Conservation (phyloP, 441 rosid genomes). For the Viola pubescens region DNA sequence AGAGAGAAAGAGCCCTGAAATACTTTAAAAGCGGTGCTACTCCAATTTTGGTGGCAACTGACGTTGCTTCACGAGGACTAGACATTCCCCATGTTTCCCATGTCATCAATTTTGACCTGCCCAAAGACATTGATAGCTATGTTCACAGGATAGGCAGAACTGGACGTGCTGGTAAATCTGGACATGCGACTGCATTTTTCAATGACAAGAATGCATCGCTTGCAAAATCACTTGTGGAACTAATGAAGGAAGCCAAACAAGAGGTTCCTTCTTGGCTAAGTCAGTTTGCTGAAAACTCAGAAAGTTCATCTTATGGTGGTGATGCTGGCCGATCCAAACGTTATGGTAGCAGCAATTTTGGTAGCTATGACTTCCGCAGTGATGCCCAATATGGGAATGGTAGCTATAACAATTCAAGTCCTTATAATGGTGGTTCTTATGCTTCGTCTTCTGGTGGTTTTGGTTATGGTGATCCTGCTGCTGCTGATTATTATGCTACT, state of each 20-base stretch:
- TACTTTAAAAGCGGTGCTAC: conserved; percentile 36
- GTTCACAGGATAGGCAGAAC: conserved; percentile 57
- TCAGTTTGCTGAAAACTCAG: conserved; percentile 21
- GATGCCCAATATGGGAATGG: conserved; percentile 14
- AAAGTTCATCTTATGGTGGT: conserved; percentile 16
- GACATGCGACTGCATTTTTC: conserved; percentile 52
- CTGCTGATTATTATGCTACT: conserved; percentile 1
- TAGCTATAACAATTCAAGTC: conserved; percentile 13
- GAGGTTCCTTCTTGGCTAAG: conserved; percentile 45
- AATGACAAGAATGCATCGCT: conserved; percentile 33
- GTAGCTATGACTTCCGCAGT: conserved; percentile 39
- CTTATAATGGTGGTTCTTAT: neutral
- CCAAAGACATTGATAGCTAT: conserved; percentile 37
- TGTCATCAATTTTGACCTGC: conserved; percentile 52
- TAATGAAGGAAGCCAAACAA: conserved; percentile 46
- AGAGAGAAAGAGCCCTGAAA: conserved; percentile 45
- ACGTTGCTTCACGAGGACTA: conserved; percentile 51
- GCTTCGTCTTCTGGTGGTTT: conserved; percentile 5
- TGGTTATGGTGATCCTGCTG: conserved; percentile 6
- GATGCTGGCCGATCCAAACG: conserved; percentile 11
- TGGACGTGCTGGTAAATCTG: conserved; percentile 53
- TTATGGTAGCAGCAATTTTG: conserved; percentile 29
- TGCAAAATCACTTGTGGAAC: conserved; percentile 37
- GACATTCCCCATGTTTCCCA: conserved; percentile 47
- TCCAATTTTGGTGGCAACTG: conserved; percentile 54